Evolutionary conservation across 495 filamentous ascomycete species (phyloP).

Genomic region (Penicillium lividum): DNA sequence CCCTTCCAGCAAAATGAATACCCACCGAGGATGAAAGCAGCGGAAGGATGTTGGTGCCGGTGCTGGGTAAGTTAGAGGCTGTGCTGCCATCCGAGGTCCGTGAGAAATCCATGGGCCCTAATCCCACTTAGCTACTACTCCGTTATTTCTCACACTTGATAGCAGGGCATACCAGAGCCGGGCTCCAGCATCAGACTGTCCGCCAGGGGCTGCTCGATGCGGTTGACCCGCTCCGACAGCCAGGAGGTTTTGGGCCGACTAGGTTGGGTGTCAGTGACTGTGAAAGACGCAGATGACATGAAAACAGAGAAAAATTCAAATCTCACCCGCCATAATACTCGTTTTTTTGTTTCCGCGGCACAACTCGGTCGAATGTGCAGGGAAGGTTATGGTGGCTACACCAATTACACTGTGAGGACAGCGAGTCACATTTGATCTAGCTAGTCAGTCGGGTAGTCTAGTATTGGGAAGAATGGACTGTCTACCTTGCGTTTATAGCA

Average conservation of each 20-base stretch:
- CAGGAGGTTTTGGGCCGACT: constrained; percentile 31
- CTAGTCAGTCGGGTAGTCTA: no score
- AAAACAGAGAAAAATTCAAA: background rate
- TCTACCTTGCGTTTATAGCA: constrained; percentile 52
- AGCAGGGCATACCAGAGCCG: constrained; percentile 20
- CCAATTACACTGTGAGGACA: constrained; percentile 50
- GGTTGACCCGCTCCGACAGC: constrained; percentile 40
- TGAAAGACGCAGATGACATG: no score
- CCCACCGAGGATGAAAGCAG: constrained; percentile 36
- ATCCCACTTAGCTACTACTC: constrained; percentile 5
- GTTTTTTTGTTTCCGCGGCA: constrained; percentile 37
- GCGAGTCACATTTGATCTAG: constrained; percentile 56
- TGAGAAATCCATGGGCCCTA: constrained; percentile 14
- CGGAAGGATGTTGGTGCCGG: constrained; percentile 11
- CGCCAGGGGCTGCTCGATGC: constrained; percentile 42
- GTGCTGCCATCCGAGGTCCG: constrained; percentile 5
- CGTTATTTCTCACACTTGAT: background rate
- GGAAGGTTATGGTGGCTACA: constrained; percentile 51
- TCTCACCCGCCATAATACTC: constrained; percentile 25
- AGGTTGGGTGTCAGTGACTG: no score
- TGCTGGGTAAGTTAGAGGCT: background rate
- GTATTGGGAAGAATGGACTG: background rate
- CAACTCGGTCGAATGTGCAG: constrained; percentile 48
- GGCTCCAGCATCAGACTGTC: constrained; percentile 31
- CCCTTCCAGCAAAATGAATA: constrained; percentile 50